A percentile compares a stretch with the other conserved stretches of the same genome.
Evolutionary conservation across 495 filamentous ascomycete species (phyloP).

Genomic region (Rostrohypoxylon terebratum): DNA sequence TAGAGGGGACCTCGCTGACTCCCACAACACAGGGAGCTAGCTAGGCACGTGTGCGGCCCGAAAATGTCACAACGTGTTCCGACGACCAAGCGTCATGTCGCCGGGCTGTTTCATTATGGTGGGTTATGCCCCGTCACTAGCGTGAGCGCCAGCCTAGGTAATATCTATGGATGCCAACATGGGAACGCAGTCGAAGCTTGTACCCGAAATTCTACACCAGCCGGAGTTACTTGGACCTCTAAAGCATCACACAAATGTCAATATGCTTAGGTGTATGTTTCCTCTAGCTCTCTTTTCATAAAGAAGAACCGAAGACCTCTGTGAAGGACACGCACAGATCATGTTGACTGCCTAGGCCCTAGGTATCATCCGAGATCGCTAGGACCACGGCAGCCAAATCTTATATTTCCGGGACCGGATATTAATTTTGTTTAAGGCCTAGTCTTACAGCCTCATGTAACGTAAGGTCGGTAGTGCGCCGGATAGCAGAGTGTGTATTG

Average conservation of each 20-base stretch:
- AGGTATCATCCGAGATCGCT: not conserved
- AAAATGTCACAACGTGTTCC: not conserved
- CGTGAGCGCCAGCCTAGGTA: not conserved
- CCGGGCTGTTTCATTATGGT: conserved; percentile 2
- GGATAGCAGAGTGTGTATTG: not conserved
- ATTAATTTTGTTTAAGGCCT: not conserved
- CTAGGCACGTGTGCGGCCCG: not conserved
- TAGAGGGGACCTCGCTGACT: not conserved
- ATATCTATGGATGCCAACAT: not conserved
- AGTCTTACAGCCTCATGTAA: conserved; percentile 4
- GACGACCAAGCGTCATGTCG: conserved; percentile 3
- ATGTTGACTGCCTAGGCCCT: too few relatives aligned
- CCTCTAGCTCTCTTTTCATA: not conserved
- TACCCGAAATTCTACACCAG: not conserved
- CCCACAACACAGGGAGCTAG: not conserved
- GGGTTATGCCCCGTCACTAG: not conserved
- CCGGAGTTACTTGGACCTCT: not conserved
- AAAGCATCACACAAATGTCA: not conserved
- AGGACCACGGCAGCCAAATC: not conserved
- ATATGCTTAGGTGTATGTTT: not conserved
- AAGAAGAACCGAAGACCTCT: too few relatives aligned
- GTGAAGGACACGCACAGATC: not conserved
- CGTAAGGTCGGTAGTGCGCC: not conserved
- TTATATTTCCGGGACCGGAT: not conserved
- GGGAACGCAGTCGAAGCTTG: not conserved